These are phyloP conservation scores for Colletotrichum gigasporum DNA, from an alignment of 2,329 filamentous ascomycete species.

Conservation along the genomic window DNA sequence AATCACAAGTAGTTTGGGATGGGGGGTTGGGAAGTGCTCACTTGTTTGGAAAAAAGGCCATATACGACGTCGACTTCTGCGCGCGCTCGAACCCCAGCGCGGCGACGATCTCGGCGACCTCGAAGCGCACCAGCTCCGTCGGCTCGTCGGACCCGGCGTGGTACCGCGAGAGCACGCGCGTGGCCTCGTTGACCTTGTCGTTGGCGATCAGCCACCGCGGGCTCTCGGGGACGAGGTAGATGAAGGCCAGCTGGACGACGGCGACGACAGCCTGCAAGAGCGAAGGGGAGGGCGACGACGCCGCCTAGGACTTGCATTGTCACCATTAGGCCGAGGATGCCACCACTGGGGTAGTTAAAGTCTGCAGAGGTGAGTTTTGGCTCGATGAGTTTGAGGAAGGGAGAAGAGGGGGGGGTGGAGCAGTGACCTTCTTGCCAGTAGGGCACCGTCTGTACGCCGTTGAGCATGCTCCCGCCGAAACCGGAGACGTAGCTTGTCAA, in stretches of 20 bases:
- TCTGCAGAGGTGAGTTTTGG: too few relatives aligned
- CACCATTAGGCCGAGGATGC: slow-evolving; percentile 46
- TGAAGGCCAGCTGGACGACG: slow-evolving; percentile 56
- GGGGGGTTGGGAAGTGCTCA: background rate
- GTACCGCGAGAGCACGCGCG: slow-evolving; percentile 59
- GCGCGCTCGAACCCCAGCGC: slow-evolving; percentile 1
- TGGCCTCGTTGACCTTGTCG: slow-evolving; percentile 59
- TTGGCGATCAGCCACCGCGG: slow-evolving; percentile 67
- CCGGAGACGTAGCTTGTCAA: slow-evolving; percentile 42
- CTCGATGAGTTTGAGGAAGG: too few relatives aligned
- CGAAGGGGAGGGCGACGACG: slow-evolving; percentile 42
- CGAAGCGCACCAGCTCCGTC: background rate
- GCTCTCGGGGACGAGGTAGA: slow-evolving; percentile 65
- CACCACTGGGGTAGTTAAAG: slow-evolving; percentile 46
- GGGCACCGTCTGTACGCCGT: slow-evolving; percentile 43
- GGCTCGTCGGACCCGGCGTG: slow-evolving; percentile 47
- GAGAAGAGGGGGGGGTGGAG: background rate
- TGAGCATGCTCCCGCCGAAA: slow-evolving; percentile 45
- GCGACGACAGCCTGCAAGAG: slow-evolving; percentile 52
- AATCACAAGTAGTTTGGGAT: too few relatives aligned
- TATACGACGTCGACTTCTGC: background rate
- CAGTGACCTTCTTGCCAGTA: slow-evolving; percentile 37
- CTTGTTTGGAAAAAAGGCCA: slow-evolving; percentile 7
- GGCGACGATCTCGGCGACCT: slow-evolving; percentile 8
- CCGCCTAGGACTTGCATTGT: slow-evolving; percentile 34